Base-by-base conservation (phyloP, 176 grass and related monocot species). In the sorghum (Sorghum bicolor) region DNA sequence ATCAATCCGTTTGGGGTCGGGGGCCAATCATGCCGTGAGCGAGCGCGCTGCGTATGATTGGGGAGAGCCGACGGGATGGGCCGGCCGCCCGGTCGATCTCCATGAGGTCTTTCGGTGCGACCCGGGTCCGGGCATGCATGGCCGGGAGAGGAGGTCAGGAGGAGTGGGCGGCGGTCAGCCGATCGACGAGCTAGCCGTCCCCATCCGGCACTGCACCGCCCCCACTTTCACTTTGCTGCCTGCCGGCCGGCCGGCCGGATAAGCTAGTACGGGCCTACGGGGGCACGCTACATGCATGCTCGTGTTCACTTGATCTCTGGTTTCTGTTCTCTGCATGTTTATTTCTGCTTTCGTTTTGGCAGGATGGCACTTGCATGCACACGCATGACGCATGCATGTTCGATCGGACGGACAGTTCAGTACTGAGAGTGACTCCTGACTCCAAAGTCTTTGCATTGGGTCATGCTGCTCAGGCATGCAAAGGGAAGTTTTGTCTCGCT, bases 181-280 rank as follows among this genome's bases (percentile, higher is more conserved):
- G 68, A 6, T 3, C 14, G 80, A 81, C 31, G 40, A 36, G 33
- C 31, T 31, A 36, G 33, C 47, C 87, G 78, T 84, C 88, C 78
- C 52, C 72, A 73, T 78, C 88, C 34, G 25, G 25, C 31, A 32
- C 83, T 25, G 83, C 88, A 82, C 88, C 88, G 88, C 79, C 88
- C 83, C 88, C n/a, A 89, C 83, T 13, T 44, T 3, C 8, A 47
- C 2, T 69, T 47, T 19, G 1, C 13, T 8, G 17, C 50, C 17
- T 5, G 19, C 8, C 7, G 29, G 64, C 1, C 13, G 4, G 17
- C 50, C 17, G 17, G 19, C 8, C 7, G 29, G 64, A 66, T 33
- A 32, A 3, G n/a, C n/a, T n/a, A n/a, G 8, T 7, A 67, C 8
- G 16, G 16, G 44, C 44, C 44, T 47, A 47, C 13, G 15, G 48